Conservation (phyloP, 352 stramenopile species). For the Phytophthora fragariaefolia region DNA sequence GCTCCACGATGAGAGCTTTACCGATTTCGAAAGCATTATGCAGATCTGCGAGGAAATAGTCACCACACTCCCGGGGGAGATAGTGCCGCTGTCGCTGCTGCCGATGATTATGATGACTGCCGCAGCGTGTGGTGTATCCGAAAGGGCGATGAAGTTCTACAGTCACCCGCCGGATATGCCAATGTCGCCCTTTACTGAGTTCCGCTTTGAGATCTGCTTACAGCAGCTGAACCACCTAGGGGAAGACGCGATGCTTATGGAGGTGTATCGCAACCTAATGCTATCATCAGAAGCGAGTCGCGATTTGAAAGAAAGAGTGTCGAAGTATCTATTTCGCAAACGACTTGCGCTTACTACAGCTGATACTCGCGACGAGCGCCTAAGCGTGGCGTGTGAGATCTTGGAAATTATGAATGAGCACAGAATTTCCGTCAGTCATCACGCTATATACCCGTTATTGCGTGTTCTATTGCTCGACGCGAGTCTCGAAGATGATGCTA, state of each 20-base stretch:
- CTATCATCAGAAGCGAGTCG: slow-evolving; percentile 39
- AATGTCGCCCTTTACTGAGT: slow-evolving; percentile 59
- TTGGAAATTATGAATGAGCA: slow-evolving; percentile 69
- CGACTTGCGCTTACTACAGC: slow-evolving; percentile 48
- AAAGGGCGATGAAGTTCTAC: slow-evolving; percentile 76
- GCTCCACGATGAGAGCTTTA: slow-evolving; percentile 55
- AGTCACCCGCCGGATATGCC: slow-evolving; percentile 39
- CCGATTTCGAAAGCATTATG: slow-evolving; percentile 58
- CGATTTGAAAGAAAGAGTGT: slow-evolving; percentile 61
- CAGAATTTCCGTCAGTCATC: slow-evolving; percentile 54
- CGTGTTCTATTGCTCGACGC: slow-evolving; percentile 43
- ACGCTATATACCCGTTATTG: slow-evolving; percentile 55
- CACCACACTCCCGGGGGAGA: slow-evolving; percentile 38
- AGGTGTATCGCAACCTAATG: slow-evolving; percentile 63
- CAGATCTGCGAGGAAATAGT: slow-evolving; percentile 64
- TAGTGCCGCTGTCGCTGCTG: slow-evolving; percentile 58
- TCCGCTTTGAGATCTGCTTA: slow-evolving; percentile 73
- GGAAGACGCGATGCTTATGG: slow-evolving; percentile 57
- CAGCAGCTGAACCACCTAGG: slow-evolving; percentile 59
- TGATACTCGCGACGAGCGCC: slow-evolving; percentile 41
- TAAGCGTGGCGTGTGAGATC: slow-evolving; percentile 49
- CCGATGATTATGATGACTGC: slow-evolving; percentile 67
- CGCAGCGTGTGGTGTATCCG: slow-evolving; percentile 54
- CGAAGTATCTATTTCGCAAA: slow-evolving; percentile 67
- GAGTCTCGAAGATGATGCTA: slow-evolving; percentile 18